Conservation (phyloP, 176 grass and related monocot species). For the Secale cereale region DNA sequence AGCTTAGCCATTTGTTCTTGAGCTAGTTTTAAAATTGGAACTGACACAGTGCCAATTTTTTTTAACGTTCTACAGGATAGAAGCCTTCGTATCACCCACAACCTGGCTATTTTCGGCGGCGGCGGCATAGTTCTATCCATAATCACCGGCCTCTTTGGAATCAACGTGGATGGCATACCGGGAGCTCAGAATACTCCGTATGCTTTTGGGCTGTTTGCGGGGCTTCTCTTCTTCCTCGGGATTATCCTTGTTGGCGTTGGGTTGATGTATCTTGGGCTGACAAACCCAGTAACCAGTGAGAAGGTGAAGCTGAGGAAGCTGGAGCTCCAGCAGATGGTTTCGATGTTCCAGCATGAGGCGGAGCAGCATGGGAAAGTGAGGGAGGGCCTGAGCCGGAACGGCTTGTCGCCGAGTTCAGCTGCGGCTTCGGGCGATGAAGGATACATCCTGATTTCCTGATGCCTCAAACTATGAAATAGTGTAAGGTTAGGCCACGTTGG, state of each 20-base stretch:
- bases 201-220: slow-evolving; percentile 73
- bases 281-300: slow-evolving; percentile 74
- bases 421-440: slow-evolving; percentile 36
- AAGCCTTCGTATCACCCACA: slow-evolving; percentile 92
- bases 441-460: slow-evolving; percentile 58
- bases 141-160: slow-evolving; percentile 90
- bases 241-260: slow-evolving; percentile 55
- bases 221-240: slow-evolving; percentile 66
- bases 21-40: background rate
- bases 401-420: slow-evolving; percentile 15
- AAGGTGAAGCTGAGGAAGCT: slow-evolving; percentile 83
- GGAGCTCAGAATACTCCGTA: slow-evolving; percentile 81
- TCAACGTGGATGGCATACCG: slow-evolving; percentile 95
- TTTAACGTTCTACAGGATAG: slow-evolving; percentile 50
- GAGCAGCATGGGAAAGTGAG: slow-evolving; percentile 91
- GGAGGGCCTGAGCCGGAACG: slow-evolving; percentile 51
- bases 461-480: background rate
- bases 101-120: slow-evolving; percentile 86
- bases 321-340: slow-evolving; percentile 86
- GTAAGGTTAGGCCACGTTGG: background rate
- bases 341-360: slow-evolving; percentile 89
- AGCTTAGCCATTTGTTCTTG: background rate
- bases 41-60: background rate
- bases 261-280: slow-evolving; percentile 81
- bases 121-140: slow-evolving; percentile 80